Evolutionary conservation across 805 yeast species (phyloP).

Genomic region (Ogataea siamensis): DNA sequence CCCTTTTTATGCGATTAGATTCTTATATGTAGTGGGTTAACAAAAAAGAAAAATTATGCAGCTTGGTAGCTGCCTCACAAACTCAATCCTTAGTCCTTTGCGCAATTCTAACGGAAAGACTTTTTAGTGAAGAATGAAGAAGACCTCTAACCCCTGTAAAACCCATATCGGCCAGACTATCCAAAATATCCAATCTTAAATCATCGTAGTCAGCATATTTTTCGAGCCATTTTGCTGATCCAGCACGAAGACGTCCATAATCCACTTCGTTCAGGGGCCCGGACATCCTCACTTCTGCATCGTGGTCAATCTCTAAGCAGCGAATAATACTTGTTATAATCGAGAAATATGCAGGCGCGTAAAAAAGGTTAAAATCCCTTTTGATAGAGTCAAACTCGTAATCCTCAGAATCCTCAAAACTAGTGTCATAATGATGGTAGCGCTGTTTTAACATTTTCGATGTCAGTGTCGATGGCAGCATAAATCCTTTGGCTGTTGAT

Average conservation of each 20-base stretch:
- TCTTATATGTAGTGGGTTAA: background rate
- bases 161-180: constrained; percentile 40
- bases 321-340: constrained; percentile 44
- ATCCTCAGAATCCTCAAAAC: constrained; percentile 20
- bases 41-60: background rate
- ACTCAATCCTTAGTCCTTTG: constrained; percentile 2
- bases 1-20: background rate
- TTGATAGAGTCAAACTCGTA: constrained; percentile 21
- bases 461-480: constrained; percentile 35
- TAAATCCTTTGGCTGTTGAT: constrained; percentile 40
- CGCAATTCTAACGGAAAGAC: constrained; percentile 35
- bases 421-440: constrained; percentile 27
- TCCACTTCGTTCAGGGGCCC: constrained; percentile 52
- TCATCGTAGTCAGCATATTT: constrained; percentile 38
- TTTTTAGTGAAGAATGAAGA: constrained; percentile 52
- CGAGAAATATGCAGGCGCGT: constrained; percentile 50
- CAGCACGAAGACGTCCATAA: constrained; percentile 32
- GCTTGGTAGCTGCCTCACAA: background rate
- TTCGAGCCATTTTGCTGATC: constrained; percentile 26
- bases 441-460: constrained; percentile 30
- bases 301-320: constrained; percentile 43
- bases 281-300: constrained; percentile 40
- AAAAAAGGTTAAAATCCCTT: constrained; percentile 40
- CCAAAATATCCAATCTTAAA: constrained; percentile 44
- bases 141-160: constrained; percentile 49